Evolutionary conservation across 805 yeast genomes (phyloP).

Genomic region (Pichia nanzhaoensis): DNA sequence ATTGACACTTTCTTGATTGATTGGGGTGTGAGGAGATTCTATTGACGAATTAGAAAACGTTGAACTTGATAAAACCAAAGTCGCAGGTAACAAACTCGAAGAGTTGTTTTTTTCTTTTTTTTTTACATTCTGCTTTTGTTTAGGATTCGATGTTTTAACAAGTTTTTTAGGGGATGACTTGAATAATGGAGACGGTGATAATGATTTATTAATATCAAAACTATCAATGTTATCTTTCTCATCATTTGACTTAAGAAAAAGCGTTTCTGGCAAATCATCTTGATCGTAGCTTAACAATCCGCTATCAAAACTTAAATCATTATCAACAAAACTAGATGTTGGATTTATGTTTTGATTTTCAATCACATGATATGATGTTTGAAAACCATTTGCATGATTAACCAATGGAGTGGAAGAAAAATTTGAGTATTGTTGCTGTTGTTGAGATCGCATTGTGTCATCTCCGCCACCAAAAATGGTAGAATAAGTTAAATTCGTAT

Average conservation of each 20-base stretch:
- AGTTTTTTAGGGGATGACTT: not conserved
- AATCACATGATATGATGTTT: not conserved
- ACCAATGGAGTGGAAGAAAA: slow-evolving; percentile 4
- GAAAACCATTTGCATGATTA: too few species aligned
- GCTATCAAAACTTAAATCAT: slow-evolving; percentile 7
- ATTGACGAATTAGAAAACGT: not conserved
- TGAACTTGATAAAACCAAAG: not conserved
- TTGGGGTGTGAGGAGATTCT: slow-evolving; percentile 8
- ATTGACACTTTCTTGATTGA: slow-evolving; percentile 6
- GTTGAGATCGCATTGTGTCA: not conserved
- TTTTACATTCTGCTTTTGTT: not conserved
- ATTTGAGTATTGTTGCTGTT: slow-evolving; percentile 3
- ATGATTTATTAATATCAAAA: slow-evolving; percentile 4
- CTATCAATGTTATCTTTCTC: not conserved
- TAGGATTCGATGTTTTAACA: not conserved
- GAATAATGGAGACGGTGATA: slow-evolving; percentile 7
- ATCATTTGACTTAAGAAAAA: not conserved
- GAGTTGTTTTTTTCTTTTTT: not conserved
- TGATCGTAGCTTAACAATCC: not conserved
- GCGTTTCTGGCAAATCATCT: not conserved
- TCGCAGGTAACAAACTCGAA: not conserved
- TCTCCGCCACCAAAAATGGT: too few species aligned
- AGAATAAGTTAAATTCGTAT: too few species aligned
- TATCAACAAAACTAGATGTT: slow-evolving; percentile 9
- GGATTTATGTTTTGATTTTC: not conserved